A percentile compares a stretch with the other conserved stretches of the same genome.
These are phyloP conservation scores for Eucalyptus guilfoylei DNA, from an alignment of 345 rosid genomes.

Conservation along the genomic window DNA sequence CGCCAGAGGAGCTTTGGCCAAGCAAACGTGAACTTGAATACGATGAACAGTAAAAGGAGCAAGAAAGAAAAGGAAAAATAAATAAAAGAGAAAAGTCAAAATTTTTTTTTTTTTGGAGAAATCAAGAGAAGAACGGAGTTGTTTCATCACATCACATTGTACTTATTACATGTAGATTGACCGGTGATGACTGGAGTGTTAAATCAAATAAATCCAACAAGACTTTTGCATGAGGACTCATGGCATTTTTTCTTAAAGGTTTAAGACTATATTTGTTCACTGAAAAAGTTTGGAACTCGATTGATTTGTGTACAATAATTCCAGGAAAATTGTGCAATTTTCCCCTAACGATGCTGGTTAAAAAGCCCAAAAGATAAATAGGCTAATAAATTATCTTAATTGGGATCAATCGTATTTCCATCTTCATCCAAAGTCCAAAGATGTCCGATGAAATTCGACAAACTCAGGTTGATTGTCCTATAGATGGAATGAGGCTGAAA, in stretches of 20 bases:
- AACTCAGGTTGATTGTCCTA: not conserved
- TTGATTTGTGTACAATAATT: not conserved
- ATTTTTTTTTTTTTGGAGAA: no score
- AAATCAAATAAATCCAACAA: not conserved
- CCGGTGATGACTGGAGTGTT: not conserved
- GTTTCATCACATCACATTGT: not conserved
- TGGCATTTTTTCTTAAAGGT: no score
- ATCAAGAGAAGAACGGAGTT: rapidly evolving
- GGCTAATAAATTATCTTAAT: not conserved
- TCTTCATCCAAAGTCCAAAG: not conserved
- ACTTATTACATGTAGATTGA: not conserved
- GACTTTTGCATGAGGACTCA: not conserved
- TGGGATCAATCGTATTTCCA: not conserved
- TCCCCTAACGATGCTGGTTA: no score
- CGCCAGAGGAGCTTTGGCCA: no score
- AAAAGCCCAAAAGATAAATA: not conserved
- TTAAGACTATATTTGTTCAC: no score
- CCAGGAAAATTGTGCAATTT: not conserved
- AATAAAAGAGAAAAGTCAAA: not conserved
- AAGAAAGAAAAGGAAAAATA: not conserved
- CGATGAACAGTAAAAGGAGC: not conserved
- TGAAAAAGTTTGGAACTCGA: not conserved
- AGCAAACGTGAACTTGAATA: not conserved
- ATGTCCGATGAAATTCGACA: not conserved
- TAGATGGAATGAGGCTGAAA: not conserved